Evolutionary conservation across 2,329 filamentous ascomycete genomes (phyloP), one percentile per base, ranked within the genome.

Genomic region (Mycosphaerella sp.): DNA sequence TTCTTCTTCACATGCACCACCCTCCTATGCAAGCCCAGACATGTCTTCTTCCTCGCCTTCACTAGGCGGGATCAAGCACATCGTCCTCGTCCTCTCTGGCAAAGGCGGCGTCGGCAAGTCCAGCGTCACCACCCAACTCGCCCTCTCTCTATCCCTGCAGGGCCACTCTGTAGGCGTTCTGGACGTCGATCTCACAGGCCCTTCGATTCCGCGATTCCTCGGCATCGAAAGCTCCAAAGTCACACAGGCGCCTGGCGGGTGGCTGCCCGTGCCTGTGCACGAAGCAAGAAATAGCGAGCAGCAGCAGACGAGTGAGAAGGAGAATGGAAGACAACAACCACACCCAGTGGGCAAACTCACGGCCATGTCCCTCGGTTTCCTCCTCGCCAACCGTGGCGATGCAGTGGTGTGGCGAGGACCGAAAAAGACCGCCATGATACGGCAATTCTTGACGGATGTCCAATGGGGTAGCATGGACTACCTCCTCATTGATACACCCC

Each of bases 71-170:
- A 79, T 91, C 64, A 85, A 87, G 64, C 83, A 90, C 66, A 85
- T 93, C 57, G 76, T 89, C 58, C 79, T 93, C 61, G 86, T 88
- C 56, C 85, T 98, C 42, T 97, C 93, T 10, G 93, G 93, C 62
- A 98, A 98, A 79, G 93, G 93, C 65, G 93, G 93, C 62, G 93
- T 98, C 16, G 93, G 93, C 52, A 98, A 98, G 76, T 97, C 91
- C 39, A 95, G 89, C 46, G 84, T 96, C n/a, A 97, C 93, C 0
- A 94, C 91, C 1, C 93, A 98, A 69, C 83, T 98, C 13, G 93
- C 93, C 7, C 80, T 98, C 34, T 89, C 90, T 0, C 82, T 98
- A 28, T 85, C 89, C 1, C 79, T 93, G 1, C 81, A 87, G 57
- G 91, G 91, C 52, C 81, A 91, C 68, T 89, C 87, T 0, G 91